Base-by-base conservation (phyloP, 768 basidiomycete species). In the Aureoboletus auriporus region DNA sequence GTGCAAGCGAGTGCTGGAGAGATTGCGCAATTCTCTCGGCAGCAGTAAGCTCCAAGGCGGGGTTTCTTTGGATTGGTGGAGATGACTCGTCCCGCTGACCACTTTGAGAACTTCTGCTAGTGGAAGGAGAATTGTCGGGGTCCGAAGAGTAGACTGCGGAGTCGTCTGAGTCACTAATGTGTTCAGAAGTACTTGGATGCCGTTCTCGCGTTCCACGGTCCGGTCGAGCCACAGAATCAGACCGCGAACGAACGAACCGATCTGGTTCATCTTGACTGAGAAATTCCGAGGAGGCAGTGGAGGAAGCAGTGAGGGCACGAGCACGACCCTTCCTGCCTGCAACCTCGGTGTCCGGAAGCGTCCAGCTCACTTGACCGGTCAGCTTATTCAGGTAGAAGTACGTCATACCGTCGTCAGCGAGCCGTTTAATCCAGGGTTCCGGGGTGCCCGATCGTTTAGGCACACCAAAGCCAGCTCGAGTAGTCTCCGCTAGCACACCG, bases 381-480 rank as follows among this genome's bases (percentile, higher is more conserved):
- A 75, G 59, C 53, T 76, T 82, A 72, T 94, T 93, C 64, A 76
- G 64, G 65, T 88, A 93, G 60, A 80, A 90, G 63, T 87, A 89
- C 4, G 86, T 80, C 69, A 80, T 72, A 31, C 89, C 89, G 56
- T 93, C 91, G 59, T 92, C 89, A 20, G 86, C 86, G 39, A 91
- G 73, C 46, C 81, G 81, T 58, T 79, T 80, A 17, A 83, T 71
- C 93, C 93, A 95, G n/a, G 85, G 86, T 56, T 90, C 86, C 16
- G 88, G 85, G 5, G 80, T 82, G 12, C 78, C 75, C 14, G 78
- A 75, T 26, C 77, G 76, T 41, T 73, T 77, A 16, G 72, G 76
- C 28, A 84, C 59, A 35, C 84, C 85, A 59, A 86, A 84, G 8
- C 83, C 83, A 28, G 79, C 75, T 6, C 65, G 47, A 41, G 66